Evolutionary conservation across 129 eudicot genomes (phyloP), one percentile per base, ranked within the genome.

Genomic region (Ambrosia artemisiifolia): DNA sequence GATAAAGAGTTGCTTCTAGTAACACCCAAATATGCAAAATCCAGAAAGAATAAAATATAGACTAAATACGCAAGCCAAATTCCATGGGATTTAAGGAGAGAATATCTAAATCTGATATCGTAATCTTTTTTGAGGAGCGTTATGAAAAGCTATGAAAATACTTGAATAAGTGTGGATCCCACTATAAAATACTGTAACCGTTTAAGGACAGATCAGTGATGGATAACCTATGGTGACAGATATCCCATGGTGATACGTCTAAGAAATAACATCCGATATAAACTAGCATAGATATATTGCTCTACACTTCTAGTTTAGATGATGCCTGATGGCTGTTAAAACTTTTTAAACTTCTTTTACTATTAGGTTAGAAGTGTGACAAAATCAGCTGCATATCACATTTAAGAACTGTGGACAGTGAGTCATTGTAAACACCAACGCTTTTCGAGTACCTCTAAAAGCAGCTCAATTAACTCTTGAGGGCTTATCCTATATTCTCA

Each of bases 381-480:
- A 69, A 49, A 33, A 5, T 24, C 14, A 46, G 35, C 48, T 48
- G 28, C 30, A 48, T 13, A 19, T 47, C 32, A 33, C 59, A 49
- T 68, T 32, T 48, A 30, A 68, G 44, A 68, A 49, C 16, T 68
- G 48, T 30, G n/a, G 32, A 48, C 35, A 69, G 48, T 7, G 63
- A n/a, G 11, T 24, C 71, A 67, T 47, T 44, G 18, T 11, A 53
- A 17, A 33, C 36, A 50, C 11, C 55, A 17, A 49, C 40, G 49
- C 28, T 50, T 51, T 69, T 69, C 51, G 35, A 35, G 74, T 69
- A 33, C 34, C 18, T 43, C 34, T 33, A 53, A 53, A 51, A 19
- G 64, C 64, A 51, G 65, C 64, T 70, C 74, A 18, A 53, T 10
- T 70, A 70, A 53, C 11, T 33, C 33, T 38, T 5, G 17, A 36